Percentiles rank a stretch among this genome's conserved stretches.
phyloP scores from a whole-genome alignment of 345 rosid species.

The Cardiospermum halicacabum region DNA sequence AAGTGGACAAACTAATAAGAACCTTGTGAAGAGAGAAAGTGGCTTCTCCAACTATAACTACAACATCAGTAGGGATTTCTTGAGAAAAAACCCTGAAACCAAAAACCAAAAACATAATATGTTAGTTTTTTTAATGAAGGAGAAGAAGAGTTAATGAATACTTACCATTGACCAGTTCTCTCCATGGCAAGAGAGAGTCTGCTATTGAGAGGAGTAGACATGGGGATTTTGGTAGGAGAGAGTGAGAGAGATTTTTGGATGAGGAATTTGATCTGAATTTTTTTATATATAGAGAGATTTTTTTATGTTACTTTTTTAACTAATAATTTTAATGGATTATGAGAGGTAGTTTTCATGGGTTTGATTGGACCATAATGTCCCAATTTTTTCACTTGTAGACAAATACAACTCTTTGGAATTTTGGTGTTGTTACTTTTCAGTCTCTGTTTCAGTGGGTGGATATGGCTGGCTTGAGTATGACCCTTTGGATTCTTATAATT shows the following conservation, averaged over 20 bases:
- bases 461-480: background rate
- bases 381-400: background rate
- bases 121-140: background rate
- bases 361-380: conserved; percentile 20
- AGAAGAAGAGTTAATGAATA: background rate
- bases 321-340: background rate
- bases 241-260: background rate
- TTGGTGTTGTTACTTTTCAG: background rate
- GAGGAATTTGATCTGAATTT: background rate
- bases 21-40: conserved; percentile 91
- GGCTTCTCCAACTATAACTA: conserved; percentile 72
- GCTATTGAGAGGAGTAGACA: conserved; percentile 35
- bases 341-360: background rate
- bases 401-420: background rate
- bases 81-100: conserved; percentile 79
- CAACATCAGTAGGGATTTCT: conserved; percentile 75
- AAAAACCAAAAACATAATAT: background rate
- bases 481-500: background rate
- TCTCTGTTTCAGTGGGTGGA: background rate
- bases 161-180: conserved; percentile 90
- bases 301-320: background rate
- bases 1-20: background rate
- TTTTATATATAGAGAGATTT: conserved; percentile 4
- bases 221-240: conserved; percentile 3
- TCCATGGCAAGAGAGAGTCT: conserved; percentile 60